These are phyloP conservation scores for Hondaea fermentalgiana DNA, from an alignment of 108 stramenopile species.

Conservation along the genomic window DNA sequence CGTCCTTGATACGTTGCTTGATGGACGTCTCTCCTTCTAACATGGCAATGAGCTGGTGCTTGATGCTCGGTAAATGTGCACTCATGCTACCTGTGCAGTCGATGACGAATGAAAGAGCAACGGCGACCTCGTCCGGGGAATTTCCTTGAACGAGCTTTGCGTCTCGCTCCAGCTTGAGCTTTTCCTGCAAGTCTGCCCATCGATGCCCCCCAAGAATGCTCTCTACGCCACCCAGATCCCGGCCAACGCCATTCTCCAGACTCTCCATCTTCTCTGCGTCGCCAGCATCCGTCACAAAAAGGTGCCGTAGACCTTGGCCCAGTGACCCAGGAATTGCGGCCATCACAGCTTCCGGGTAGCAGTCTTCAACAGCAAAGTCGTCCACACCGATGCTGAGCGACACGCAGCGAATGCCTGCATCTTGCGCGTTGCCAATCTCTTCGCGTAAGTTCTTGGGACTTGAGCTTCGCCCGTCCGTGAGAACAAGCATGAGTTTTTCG, in stretches of 20 bases:
- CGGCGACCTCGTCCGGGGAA: background rate
- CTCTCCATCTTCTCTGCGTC: background rate
- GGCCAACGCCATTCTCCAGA: background rate
- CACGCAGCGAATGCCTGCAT: background rate
- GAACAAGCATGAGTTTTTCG: background rate
- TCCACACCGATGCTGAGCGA: background rate
- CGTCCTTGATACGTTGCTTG: background rate
- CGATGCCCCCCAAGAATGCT: background rate
- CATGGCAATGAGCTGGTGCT: background rate
- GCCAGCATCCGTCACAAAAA: background rate
- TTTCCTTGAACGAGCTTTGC: background rate
- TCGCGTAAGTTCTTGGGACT: background rate
- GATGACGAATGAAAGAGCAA: background rate
- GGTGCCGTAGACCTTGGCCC: background rate
- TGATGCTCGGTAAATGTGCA: background rate
- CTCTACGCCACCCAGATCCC: background rate
- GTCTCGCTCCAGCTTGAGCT: constrained; percentile 8
- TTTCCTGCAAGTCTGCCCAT: background rate
- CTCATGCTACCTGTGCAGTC: background rate
- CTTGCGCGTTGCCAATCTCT: background rate
- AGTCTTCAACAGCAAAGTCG: background rate
- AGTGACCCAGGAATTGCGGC: background rate
- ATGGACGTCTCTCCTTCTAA: background rate
- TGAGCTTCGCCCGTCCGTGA: background rate
- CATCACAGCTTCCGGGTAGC: background rate